Evolutionary conservation across 345 rosid genomes (phyloP).

Genomic region (Syzygium grande): DNA sequence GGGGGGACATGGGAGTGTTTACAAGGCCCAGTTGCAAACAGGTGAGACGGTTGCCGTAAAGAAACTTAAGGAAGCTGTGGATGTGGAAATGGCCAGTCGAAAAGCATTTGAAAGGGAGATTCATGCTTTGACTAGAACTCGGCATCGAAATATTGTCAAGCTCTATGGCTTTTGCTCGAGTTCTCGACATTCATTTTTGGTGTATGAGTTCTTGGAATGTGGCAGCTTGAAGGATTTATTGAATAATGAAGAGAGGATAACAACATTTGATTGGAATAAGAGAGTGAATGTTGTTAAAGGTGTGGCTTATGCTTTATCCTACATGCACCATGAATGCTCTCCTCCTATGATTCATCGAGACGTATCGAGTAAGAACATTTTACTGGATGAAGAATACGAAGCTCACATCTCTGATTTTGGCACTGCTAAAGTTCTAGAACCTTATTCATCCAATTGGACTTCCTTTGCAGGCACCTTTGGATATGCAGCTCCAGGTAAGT

Average conservation of each 20-base stretch:
- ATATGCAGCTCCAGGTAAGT: background rate
- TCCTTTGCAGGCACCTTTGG: background rate
- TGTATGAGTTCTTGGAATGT: background rate
- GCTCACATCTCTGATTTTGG: background rate
- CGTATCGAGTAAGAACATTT: background rate
- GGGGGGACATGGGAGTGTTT: slow-evolving; percentile 14
- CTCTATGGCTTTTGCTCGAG: background rate
- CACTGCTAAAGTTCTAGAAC: background rate
- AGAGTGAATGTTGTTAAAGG: background rate
- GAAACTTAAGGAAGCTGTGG: background rate
- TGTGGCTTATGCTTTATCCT: background rate
- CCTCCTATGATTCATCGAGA: background rate
- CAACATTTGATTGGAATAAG: slow-evolving; percentile 9
- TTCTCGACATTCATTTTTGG: background rate
- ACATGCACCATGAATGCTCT: background rate
- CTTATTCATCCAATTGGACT: background rate
- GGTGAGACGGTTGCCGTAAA: background rate
- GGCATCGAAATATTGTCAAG: background rate
- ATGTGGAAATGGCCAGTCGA: background rate
- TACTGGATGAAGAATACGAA: background rate
- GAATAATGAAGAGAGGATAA: background rate
- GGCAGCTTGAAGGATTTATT: background rate
- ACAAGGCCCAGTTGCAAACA: background rate
- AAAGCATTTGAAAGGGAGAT: background rate
- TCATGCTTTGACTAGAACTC: background rate